A percentile compares a stretch with the other conserved stretches of the same genome.
These are phyloP conservation scores for Epichloe hybrida DNA, from an alignment of 2,329 filamentous ascomycete species.

Conservation along the genomic window DNA sequence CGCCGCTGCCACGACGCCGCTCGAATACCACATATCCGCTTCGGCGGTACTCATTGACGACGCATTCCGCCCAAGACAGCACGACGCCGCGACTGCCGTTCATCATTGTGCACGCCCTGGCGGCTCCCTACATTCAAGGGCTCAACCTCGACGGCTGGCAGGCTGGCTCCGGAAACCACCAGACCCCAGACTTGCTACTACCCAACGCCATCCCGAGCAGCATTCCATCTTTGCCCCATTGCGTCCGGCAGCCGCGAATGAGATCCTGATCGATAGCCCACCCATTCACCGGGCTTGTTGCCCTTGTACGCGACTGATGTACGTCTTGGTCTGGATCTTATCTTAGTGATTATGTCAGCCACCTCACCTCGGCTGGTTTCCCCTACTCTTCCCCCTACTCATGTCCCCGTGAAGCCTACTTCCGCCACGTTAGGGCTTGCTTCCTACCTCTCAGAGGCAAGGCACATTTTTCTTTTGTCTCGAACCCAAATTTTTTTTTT, in stretches of 20 bases:
- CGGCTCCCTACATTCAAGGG: not conserved
- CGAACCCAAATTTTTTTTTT: not conserved
- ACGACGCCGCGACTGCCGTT: not conserved
- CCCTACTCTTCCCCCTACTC: not conserved
- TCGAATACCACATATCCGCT: not conserved
- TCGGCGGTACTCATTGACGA: not conserved
- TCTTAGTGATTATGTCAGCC: not conserved
- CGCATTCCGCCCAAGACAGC: not conserved
- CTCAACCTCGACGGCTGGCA: not conserved
- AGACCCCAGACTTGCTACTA: not conserved
- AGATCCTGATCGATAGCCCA: not conserved
- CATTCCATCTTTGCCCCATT: not conserved
- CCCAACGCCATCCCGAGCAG: not conserved
- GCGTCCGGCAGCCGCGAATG: not conserved
- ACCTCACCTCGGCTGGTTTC: not conserved
- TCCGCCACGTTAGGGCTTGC: not conserved
- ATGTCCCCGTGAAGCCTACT: conserved; percentile 1
- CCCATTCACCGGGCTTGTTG: conserved; percentile 3
- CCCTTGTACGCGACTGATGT: conserved; percentile 3
- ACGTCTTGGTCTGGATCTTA: not conserved
- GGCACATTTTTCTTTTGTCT: not conserved
- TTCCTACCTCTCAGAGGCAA: not conserved
- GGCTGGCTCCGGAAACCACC: not conserved
- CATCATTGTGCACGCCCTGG: not conserved
- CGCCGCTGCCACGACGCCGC: not conserved